Conservation (phyloP, 2,329 filamentous ascomycete genomes). For the Pseudovirgaria hyperparasitica region DNA sequence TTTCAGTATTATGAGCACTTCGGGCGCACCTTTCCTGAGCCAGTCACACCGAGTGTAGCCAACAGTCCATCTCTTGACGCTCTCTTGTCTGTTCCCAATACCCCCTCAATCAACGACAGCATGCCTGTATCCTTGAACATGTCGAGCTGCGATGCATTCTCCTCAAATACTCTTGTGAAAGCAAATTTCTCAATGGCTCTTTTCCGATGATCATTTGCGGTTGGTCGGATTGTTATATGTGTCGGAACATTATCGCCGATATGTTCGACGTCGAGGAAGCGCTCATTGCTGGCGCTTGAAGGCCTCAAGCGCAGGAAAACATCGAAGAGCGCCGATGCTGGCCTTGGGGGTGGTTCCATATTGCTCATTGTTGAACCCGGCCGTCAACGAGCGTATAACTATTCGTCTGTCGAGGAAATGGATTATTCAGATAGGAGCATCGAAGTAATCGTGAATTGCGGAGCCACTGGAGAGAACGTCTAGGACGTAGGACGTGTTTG, state of each 20-base stretch:
- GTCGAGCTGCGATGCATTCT: conserved; percentile 71
- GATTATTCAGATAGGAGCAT: too few species aligned
- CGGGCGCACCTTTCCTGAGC: conserved; percentile 98
- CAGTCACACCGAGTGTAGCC: conserved; percentile 86
- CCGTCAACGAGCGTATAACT: too few species aligned
- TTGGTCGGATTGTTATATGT: conserved; percentile 43
- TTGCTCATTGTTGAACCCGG: too few species aligned
- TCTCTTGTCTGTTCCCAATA: conserved; percentile 57
- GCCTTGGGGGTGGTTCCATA: conserved; percentile 25
- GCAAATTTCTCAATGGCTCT: conserved; percentile 86
- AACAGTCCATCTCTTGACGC: conserved; percentile 81
- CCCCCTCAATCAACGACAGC: conserved; percentile 63
- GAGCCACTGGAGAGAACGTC: too few species aligned
- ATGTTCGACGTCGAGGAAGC: conserved; percentile 67
- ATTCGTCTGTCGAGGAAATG: too few species aligned
- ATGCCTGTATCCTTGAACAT: conserved; percentile 73
- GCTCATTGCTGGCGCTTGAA: conserved; percentile 36
- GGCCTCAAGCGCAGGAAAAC: conserved; percentile 71
- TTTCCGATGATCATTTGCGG: conserved; percentile 69
- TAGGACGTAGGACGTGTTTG: too few species aligned
- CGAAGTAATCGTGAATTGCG: too few species aligned
- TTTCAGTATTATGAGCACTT: conserved; percentile 5
- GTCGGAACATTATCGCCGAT: conserved; percentile 26
- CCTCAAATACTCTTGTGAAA: conserved; percentile 88
- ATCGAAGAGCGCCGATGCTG: conserved; percentile 56